These are phyloP conservation scores for Wickerhamiella qilinensis DNA, from an alignment of 805 yeast species.

Conservation along the genomic window DNA sequence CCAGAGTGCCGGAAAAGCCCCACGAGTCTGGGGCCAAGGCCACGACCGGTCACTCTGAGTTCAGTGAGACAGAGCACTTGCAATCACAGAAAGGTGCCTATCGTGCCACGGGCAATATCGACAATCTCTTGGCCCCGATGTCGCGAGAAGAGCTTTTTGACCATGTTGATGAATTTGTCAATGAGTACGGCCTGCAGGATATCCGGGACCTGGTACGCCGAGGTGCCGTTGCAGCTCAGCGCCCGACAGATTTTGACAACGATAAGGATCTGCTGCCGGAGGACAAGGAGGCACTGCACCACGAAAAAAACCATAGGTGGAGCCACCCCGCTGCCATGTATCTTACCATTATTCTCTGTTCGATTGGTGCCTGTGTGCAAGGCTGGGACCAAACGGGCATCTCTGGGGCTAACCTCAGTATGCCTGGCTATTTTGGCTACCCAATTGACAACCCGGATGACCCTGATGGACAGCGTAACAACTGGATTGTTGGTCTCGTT, in stretches of 20 bases:
- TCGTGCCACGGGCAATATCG: slow-evolving; percentile 2
- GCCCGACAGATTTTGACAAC: slow-evolving; percentile 19
- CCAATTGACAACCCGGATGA: slow-evolving; percentile 7
- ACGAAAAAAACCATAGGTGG: slow-evolving; percentile 34
- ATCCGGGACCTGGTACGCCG: slow-evolving; percentile 14
- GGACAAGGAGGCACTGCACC: slow-evolving; percentile 21
- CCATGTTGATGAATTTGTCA: slow-evolving; percentile 15
- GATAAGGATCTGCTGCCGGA: slow-evolving; percentile 17
- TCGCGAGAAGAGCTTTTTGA: slow-evolving; percentile 13
- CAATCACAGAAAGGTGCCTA: neutral
- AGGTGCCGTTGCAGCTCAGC: slow-evolving; percentile 42
- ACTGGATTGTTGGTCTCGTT: slow-evolving; percentile 39
- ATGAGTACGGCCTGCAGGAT: slow-evolving; percentile 14
- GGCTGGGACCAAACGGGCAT: slow-evolving; percentile 64
- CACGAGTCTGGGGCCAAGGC: neutral
- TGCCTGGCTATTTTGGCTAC: slow-evolving; percentile 31
- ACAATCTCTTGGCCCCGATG: slow-evolving; percentile 16
- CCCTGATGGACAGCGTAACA: slow-evolving; percentile 15
- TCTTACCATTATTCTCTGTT: slow-evolving; percentile 39
- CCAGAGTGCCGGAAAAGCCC: slow-evolving; percentile 50
- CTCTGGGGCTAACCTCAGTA: slow-evolving; percentile 48
- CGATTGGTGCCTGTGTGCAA: slow-evolving; percentile 53
- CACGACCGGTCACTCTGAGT: neutral
- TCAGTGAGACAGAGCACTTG: neutral
- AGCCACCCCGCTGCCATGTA: slow-evolving; percentile 27